Evolutionary conservation across 768 basidiomycete species (phyloP).

Genomic region (Hericium rajendrae): DNA sequence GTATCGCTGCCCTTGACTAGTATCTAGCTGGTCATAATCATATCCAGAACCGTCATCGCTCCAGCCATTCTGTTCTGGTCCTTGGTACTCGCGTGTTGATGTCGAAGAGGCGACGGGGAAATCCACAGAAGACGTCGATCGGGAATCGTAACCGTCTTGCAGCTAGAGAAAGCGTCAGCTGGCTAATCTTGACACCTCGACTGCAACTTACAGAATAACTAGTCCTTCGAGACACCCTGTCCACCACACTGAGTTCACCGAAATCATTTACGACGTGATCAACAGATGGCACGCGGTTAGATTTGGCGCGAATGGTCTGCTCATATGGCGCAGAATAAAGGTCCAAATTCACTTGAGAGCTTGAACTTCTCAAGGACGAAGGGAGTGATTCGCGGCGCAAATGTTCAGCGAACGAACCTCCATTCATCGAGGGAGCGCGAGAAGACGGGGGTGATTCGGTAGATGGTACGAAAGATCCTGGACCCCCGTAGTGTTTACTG

Average conservation of each 20-base stretch:
- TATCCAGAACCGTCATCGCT: slow-evolving; percentile 2
- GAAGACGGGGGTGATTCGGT: slow-evolving; percentile 9
- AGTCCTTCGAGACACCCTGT: slow-evolving; percentile 38
- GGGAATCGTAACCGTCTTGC: not conserved
- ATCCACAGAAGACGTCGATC: not conserved
- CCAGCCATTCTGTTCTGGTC: slow-evolving; percentile 26
- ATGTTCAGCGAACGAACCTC: slow-evolving; percentile 23
- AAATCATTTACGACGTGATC: slow-evolving; percentile 57
- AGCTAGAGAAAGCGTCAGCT: too few species aligned
- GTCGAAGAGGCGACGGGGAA: slow-evolving; percentile 7
- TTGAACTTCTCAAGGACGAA: slow-evolving; percentile 51
- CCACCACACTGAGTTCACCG: slow-evolving; percentile 50
- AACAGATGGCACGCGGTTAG: slow-evolving; percentile 27
- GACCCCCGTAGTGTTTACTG: slow-evolving; percentile 65
- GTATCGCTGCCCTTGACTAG: slow-evolving; percentile 8
- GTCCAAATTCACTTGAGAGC: slow-evolving; percentile 50
- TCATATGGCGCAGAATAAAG: slow-evolving; percentile 74
- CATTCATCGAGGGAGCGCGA: slow-evolving; percentile 19
- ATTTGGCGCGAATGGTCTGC: slow-evolving; percentile 26
- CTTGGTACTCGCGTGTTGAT: slow-evolving; percentile 23
- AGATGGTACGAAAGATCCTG: slow-evolving; percentile 60
- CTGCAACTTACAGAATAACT: slow-evolving; percentile 39
- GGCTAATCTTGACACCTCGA: too few species aligned
- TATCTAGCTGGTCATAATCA: slow-evolving; percentile 2
- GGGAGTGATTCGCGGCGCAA: slow-evolving; percentile 44